A percentile compares a stretch with the other conserved stretches of the same genome.
Evolutionary conservation across 108 stramenopile genomes (phyloP).

Genomic region (Cyclotella choctawhatcheeana): DNA sequence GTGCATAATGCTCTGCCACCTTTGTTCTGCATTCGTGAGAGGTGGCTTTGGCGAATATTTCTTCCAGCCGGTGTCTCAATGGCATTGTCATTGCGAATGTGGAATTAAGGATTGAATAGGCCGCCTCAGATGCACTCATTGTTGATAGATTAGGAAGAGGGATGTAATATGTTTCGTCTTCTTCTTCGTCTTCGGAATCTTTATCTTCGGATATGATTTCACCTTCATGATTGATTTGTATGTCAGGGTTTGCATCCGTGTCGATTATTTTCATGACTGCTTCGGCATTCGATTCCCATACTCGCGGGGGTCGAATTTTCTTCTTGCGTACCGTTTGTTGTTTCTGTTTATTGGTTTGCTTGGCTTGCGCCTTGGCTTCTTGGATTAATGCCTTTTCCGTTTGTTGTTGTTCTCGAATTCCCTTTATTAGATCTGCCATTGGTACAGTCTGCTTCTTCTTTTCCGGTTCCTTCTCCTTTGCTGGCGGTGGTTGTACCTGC

Average conservation of each 20-base stretch:
- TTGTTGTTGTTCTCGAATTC: not conserved
- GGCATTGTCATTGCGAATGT: slow-evolving; percentile 17
- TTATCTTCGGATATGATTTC: slow-evolving; percentile 8
- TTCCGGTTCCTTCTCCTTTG: slow-evolving; percentile 2
- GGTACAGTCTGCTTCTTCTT: slow-evolving; percentile 1
- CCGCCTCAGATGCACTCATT: slow-evolving; percentile 30
- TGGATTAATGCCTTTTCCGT: not conserved
- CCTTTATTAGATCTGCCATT: not conserved
- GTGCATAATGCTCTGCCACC: slow-evolving; percentile 78
- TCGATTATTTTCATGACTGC: slow-evolving; percentile 41
- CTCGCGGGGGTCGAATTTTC: slow-evolving; percentile 24
- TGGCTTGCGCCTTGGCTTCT: slow-evolving; percentile 2
- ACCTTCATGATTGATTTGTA: not conserved
- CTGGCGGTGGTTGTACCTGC: too few species aligned
- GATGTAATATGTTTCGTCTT: slow-evolving; percentile 44
- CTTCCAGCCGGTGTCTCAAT: slow-evolving; percentile 43
- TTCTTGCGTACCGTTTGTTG: slow-evolving; percentile 21
- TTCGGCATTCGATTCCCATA: slow-evolving; percentile 41
- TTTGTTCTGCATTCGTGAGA: slow-evolving; percentile 79
- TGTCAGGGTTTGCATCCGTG: slow-evolving; percentile 20
- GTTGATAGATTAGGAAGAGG: slow-evolving; percentile 39
- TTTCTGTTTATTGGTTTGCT: slow-evolving; percentile 20
- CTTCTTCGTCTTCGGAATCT: slow-evolving; percentile 18
- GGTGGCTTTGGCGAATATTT: slow-evolving; percentile 69
- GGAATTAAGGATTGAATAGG: slow-evolving; percentile 24